Evolutionary conservation across 495 filamentous ascomycete species (phyloP).

Genomic region (Chaetomium cochliodes): DNA sequence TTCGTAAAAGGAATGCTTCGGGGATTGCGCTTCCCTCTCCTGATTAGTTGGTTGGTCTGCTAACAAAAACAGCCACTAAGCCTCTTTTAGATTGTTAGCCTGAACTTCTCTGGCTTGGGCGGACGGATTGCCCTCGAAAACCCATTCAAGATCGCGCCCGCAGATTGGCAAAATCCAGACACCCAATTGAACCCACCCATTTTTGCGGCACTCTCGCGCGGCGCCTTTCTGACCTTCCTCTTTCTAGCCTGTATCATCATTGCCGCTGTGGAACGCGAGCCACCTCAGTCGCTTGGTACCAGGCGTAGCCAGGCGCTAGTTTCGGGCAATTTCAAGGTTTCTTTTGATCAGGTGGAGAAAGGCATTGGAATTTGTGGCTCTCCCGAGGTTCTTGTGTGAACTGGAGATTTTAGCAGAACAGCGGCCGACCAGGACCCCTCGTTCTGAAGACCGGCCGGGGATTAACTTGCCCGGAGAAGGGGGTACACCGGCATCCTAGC

Average conservation of each 20-base stretch:
- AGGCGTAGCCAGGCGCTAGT: not conserved
- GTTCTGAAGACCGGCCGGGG: not conserved
- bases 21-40: too few species aligned
- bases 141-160: constrained; percentile 4
- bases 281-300: not conserved
- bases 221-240: not conserved
- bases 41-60: too few species aligned
- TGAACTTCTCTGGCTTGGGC: not conserved
- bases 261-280: not conserved
- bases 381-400: not conserved
- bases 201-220: not conserved
- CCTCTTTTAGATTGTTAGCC: not conserved
- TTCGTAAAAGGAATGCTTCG: too few species aligned
- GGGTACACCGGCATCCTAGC: not conserved
- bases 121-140: not conserved
- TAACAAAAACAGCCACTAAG: too few species aligned
- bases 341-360: constrained; percentile 16
- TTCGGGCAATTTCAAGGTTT: not conserved
- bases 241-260: not conserved
- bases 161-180: not conserved
- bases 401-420: not conserved
- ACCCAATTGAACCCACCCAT: constrained; percentile 3
- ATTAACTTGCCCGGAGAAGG: constrained; percentile 5
- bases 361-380: constrained; percentile 12
- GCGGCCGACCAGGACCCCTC: constrained; percentile 4